Evolutionary conservation across 164 flowering plant genomes (phyloP), one percentile per base, ranked within the genome.

Genomic region (Liriodendron chinense): DNA sequence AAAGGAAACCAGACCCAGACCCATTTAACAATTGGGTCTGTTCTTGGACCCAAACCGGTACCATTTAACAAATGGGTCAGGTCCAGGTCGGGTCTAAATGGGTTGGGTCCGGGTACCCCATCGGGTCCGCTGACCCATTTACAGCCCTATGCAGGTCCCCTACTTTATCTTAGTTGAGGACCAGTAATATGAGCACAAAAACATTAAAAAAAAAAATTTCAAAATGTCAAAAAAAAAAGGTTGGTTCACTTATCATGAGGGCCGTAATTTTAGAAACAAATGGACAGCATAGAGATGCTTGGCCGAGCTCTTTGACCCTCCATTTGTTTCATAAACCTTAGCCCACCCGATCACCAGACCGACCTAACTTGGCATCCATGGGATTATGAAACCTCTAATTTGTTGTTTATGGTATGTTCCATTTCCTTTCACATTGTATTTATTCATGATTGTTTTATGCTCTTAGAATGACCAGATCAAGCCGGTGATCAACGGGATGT

Each of bases 401-500:
- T 34, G 43, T 34, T 34, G 3, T 3, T 34, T 34, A 6, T 34
- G 43, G 43, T 34, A 34, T 34, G 43, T 34, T 3, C 43, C 43
- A 34, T 3, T 34, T 34, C 6, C 43, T 34, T 34, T 9, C 2
- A 20, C 20, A 0, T 57, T 63, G 8, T 63, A 63, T 20, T 63
- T 18, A 20, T 63, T 20, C 66, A 6, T n/a, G 10, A 49, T 16
- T 8, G 22, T 20, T 63, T 14, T 18, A 18, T 20, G 9, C 1
- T 63, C 3, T 23, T 9, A 81, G 94, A 87, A 84, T 75, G 94
- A 92, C 77, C 87, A 89, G 93, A 92, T 90, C 82, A 89, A 89
- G 78, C 93, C 94, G 20, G 92, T 92, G 23, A 77, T 86, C 65
- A 77, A 83, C 78, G 97, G 97, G 66, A 85, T 83, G 4, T 66